Percentiles rank a stretch among this genome's conserved stretches.
phyloP scores from a whole-genome alignment of 495 filamentous ascomycete species.

The Talaromyces borbonicus region DNA sequence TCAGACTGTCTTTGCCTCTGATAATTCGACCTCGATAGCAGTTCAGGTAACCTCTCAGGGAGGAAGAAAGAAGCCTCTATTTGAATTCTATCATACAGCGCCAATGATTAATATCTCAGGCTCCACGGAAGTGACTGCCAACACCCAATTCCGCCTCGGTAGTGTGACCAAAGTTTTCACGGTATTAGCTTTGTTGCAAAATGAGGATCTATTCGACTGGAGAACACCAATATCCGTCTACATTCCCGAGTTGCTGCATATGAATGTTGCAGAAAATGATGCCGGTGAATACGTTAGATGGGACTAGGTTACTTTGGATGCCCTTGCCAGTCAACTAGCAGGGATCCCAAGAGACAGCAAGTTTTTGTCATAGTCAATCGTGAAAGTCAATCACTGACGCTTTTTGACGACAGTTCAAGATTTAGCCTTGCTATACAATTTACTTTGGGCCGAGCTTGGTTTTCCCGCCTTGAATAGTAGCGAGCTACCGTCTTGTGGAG shows the following conservation, averaged over 20 bases:
- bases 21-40: no score
- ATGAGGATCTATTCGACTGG: conserved; percentile 12
- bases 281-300: conserved; percentile 25
- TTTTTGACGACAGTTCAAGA: no score
- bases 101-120: no score
- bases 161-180: background rate
- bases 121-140: no score
- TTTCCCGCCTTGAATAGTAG: no score
- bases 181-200: background rate
- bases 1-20: no score
- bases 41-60: no score
- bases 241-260: conserved; percentile 39
- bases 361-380: conserved; percentile 11
- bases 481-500: no score
- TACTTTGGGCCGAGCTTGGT: no score
- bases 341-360: conserved; percentile 37
- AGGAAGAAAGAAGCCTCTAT: no score
- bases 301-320: conserved; percentile 44
- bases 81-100: no score
- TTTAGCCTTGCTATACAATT: no score
- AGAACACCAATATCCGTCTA: conserved; percentile 33
- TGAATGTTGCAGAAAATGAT: conserved; percentile 7
- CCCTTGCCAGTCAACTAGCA: conserved; percentile 42
- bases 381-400: conserved; percentile 7
- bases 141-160: background rate